phyloP scores from a whole-genome alignment of 257 asterid species.

The Paulownia fortunei region DNA sequence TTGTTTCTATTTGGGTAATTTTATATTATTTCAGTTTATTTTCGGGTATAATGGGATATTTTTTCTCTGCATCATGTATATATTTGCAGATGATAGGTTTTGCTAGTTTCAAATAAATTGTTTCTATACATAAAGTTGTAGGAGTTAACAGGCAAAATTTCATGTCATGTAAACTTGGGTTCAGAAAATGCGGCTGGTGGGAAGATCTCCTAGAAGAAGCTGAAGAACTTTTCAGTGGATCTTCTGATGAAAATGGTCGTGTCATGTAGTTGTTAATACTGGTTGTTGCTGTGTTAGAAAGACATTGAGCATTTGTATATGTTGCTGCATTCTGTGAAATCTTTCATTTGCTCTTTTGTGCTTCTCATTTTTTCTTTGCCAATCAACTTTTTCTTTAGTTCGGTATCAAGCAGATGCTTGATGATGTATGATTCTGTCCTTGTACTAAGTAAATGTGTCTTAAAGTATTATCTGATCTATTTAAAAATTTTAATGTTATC shows the following conservation, averaged over 20 bases:
- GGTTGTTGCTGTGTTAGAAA: neutral
- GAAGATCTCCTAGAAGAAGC: neutral
- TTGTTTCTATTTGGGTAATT: no score
- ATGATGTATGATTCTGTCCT: neutral
- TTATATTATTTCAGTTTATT: no score
- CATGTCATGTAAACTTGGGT: neutral
- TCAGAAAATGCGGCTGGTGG: neutral
- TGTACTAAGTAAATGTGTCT: neutral
- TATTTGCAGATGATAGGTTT: neutral
- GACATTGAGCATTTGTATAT: neutral
- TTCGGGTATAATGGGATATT: no score
- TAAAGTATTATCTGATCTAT: neutral
- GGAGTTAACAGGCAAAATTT: neutral
- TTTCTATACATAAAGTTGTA: neutral
- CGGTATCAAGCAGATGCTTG: neutral
- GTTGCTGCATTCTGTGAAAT: neutral
- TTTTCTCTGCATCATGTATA: neutral
- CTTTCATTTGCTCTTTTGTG: neutral
- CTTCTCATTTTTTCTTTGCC: neutral
- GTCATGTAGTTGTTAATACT: neutral
- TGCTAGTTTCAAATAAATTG: no score
- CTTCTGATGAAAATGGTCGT: neutral
- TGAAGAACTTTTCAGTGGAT: neutral
- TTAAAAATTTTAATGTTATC: neutral
- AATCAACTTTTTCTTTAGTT: neutral